These are phyloP conservation scores for Smittium culicis DNA, from an alignment of 371 early-diverging fungal genomes.

Conservation along the genomic window DNA sequence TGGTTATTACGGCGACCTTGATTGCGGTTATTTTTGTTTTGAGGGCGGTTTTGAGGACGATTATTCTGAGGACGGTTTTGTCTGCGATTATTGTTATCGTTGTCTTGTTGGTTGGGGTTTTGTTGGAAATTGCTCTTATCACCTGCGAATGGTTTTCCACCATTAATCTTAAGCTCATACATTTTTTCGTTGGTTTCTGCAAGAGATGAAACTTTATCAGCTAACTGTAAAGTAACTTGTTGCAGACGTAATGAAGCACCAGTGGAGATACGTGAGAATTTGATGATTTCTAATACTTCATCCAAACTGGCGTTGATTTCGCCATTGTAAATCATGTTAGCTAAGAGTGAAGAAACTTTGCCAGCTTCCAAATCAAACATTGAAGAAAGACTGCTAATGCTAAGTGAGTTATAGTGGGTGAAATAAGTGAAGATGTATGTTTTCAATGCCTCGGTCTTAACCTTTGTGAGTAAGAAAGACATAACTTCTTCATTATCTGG, in stretches of 20 bases:
- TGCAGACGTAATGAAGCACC: slow-evolving; percentile 69
- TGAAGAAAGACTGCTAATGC: slow-evolving; percentile 56
- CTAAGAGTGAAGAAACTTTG: slow-evolving; percentile 56
- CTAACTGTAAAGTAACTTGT: slow-evolving; percentile 64
- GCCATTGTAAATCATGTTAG: slow-evolving; percentile 86
- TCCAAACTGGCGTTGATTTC: slow-evolving; percentile 74
- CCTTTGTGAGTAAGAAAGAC: slow-evolving; percentile 73
- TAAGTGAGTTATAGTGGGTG: slow-evolving; percentile 73
- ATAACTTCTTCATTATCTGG: slow-evolving; percentile 57
- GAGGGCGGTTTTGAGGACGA: slow-evolving; percentile 13
- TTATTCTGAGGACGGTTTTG: slow-evolving; percentile 1
- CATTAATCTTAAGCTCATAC: slow-evolving; percentile 46
- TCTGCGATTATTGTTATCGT: slow-evolving; percentile 10
- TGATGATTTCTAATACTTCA: slow-evolving; percentile 59
- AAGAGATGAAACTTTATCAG: slow-evolving; percentile 74
- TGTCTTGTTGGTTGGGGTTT: slow-evolving; percentile 9
- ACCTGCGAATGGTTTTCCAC: slow-evolving; percentile 20
- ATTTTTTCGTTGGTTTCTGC: slow-evolving; percentile 86
- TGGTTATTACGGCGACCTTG: slow-evolving; percentile 19
- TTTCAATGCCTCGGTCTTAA: slow-evolving; percentile 89
- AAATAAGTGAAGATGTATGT: slow-evolving; percentile 88
- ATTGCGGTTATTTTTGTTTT: slow-evolving; percentile 14
- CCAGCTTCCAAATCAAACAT: slow-evolving; percentile 72
- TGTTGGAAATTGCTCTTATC: slow-evolving; percentile 24
- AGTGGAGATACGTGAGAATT: slow-evolving; percentile 55